Evolutionary conservation across 1,139 yeast genomes (phyloP), one percentile per base, ranked within the genome.

Genomic region (Suhomyces ambrosiae): DNA sequence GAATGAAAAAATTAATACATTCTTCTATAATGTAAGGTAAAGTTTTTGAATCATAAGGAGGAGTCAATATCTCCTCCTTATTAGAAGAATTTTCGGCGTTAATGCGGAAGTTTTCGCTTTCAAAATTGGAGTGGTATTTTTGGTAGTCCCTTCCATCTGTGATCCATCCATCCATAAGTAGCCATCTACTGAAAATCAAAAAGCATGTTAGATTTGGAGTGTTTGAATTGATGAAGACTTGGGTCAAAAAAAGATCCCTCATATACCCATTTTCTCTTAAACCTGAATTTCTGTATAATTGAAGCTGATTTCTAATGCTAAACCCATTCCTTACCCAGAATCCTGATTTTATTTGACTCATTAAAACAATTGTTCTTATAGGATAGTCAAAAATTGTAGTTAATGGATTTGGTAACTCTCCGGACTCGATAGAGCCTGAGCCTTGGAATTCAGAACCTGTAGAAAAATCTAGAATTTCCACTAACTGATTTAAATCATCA

Each of bases 261-360:
- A 80, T 69, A 54, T 75, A 88, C 0, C 96, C 95, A 46, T 80
- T 78, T 47, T 92, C 97, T 37, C 97, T 69, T 33, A 90, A 72
- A 6, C 89, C 86, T n/a, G 89, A 77, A 43, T 79, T 84, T 28
- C 86, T 76, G 57, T 92, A 92, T 45, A 89, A 80, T 48, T 82
- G 84, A 48, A 86, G 72, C 54, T 92, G 97, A 23, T 82, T 81
- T 35, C 86, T 73, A 9, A 88, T 80, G 30, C 92, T 83, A 44
- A 79, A 75, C 1, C 77, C 73, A 57, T 79, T 79, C 48, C 84
- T 63, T 0, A 78, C 82, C 83, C 83, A 78, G 39, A 71, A 69
- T 0, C 82, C 82, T 0, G 78, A 67, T 45, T 77, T 77, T 2
- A 78, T 75, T 48, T 78, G 83, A 0, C 82, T 71, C 60, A 74